Percentiles rank a stretch among this genome's conserved stretches.
phyloP scores from a whole-genome alignment of 2,329 filamentous ascomycete genomes.

The Epichloe gansuensis region DNA sequence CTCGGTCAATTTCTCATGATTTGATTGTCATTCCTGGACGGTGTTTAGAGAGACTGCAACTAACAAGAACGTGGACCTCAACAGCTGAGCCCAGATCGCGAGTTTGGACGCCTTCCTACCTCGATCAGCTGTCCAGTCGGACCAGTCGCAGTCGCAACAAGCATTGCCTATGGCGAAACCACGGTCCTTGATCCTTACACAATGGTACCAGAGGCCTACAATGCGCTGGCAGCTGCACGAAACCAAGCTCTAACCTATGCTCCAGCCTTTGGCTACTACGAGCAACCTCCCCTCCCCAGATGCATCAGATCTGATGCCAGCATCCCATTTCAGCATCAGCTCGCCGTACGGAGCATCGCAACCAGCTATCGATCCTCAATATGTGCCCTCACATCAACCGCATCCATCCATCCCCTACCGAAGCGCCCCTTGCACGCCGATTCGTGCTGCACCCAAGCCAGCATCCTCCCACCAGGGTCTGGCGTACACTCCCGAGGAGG shows the following conservation, averaged over 20 bases:
- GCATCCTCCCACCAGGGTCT: not conserved
- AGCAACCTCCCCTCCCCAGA: not conserved
- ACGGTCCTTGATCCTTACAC: not conserved
- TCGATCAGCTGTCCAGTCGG: not conserved
- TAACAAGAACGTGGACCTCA: not conserved
- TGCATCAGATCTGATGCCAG: not conserved
- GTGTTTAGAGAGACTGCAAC: not conserved
- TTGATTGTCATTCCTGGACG: not conserved
- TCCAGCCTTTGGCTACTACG: conserved; percentile 1
- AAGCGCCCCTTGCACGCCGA: not conserved
- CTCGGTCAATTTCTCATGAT: not conserved
- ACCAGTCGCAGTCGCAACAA: not conserved
- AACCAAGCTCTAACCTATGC: conserved; percentile 1
- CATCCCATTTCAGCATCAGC: not conserved
- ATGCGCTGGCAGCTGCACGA: not conserved
- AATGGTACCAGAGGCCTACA: conserved; percentile 3
- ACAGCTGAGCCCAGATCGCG: conserved; percentile 1
- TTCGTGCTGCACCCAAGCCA: not conserved
- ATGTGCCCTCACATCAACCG: not conserved
- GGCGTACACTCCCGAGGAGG: conserved; percentile 6
- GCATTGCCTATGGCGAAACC: not conserved
- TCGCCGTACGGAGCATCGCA: not conserved
- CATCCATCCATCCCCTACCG: not conserved
- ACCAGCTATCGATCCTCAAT: not conserved
- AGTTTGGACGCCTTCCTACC: not conserved